phyloP scores from a whole-genome alignment of 176 grass and related monocot genomes.

The Paspalum vaginatum region DNA sequence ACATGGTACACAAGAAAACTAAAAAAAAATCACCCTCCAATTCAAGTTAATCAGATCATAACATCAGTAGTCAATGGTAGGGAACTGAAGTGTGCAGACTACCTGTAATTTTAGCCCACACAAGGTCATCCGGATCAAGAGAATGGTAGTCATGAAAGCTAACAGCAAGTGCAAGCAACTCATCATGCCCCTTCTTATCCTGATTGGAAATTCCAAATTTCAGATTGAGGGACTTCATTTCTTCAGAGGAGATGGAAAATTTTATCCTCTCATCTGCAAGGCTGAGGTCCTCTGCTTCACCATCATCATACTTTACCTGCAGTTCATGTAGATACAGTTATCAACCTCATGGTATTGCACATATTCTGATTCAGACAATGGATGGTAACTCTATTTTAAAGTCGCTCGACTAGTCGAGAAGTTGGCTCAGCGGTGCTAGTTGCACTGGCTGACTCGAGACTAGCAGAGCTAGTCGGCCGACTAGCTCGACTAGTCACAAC shows the following conservation, averaged over 20 bases:
- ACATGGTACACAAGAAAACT: constrained; percentile 11
- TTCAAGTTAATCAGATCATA: constrained; percentile 33
- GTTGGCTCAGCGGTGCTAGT: too few species aligned
- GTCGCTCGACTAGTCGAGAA: too few species aligned
- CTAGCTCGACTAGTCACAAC: too few species aligned
- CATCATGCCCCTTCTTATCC: constrained; percentile 78
- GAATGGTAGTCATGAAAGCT: constrained; percentile 91
- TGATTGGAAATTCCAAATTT: constrained; percentile 68
- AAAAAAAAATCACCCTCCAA: background rate
- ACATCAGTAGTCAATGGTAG: constrained; percentile 7
- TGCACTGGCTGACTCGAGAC: too few species aligned
- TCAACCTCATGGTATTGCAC: background rate
- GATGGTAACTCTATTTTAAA: background rate
- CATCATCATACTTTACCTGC: constrained; percentile 91
- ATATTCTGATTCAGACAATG: constrained; percentile 13
- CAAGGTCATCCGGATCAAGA: constrained; percentile 90
- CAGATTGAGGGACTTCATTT: constrained; percentile 71
- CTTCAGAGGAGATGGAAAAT: constrained; percentile 71
- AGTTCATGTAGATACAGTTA: constrained; percentile 24
- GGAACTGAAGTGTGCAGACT: constrained; percentile 31
- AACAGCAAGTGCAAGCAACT: constrained; percentile 86
- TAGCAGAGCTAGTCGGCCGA: too few species aligned
- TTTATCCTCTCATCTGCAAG: constrained; percentile 77
- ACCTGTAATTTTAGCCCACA: constrained; percentile 99
- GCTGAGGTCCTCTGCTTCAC: constrained; percentile 68